Base-by-base conservation (phyloP, 106 monocot species). In the Apostasia shenzhenica region DNA sequence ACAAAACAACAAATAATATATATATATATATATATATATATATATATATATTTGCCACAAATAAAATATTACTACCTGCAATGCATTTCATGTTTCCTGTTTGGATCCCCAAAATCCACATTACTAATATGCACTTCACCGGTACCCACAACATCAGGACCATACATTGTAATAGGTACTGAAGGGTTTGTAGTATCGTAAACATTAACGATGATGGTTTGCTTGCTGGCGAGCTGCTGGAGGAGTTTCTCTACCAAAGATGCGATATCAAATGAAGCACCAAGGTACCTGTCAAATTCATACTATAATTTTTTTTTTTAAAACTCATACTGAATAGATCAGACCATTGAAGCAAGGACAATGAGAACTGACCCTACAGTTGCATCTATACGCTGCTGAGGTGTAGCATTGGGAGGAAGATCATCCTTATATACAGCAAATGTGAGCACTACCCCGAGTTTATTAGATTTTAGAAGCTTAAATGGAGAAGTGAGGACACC, bases 251-350 rank as follows among this genome's bases (percentile, higher is more conserved):
- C 87, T 65, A 94, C 90, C 76, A 94, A 69, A 61, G 94, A 87
- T 61, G 82, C 80, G 57, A 94, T 82, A 74, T 94, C 94, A 90
- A 94, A 94, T 44, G 85, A 85, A 72, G 85, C 94, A 66, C 94
- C 90, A 26, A 94, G 84, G 74, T 94, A 94, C 53, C 93, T 93
- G 67, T 54, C 14, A 48, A 65, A 58, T 69, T 73, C 14, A 73
- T 26, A 26, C 26, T 26, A 26, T 26, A 26, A 26, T 0, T 26
- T 26, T 26, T 26, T 26, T 26, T 26, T 26, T 26, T 26, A 0
- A 48, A 57, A 44, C 13, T 49, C 5, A 40, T 41, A 62, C 45
- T 48, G 6, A 56, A 54, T 12, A 54, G 38, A 70, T 37, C 11
- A 46, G 12, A 38, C 5, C 5, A 61, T 45, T 2, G 44, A 64